Evolutionary conservation across 2,329 filamentous ascomycete species (phyloP).

Genomic region (Verticillium isaacii): DNA sequence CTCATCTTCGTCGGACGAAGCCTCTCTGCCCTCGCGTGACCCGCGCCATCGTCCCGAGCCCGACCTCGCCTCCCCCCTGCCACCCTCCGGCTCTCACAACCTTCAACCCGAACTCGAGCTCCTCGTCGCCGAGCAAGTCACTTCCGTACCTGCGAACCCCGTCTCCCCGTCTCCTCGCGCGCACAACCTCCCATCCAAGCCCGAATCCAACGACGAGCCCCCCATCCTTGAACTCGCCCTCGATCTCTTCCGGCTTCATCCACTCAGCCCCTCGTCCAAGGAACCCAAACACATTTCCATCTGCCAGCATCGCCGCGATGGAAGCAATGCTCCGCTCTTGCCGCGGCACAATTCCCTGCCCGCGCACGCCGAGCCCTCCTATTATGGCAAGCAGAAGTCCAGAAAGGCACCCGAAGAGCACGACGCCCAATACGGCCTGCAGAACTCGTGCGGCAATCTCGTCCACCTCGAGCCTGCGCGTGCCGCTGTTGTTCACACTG

Average conservation of each 20-base stretch:
- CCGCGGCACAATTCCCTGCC: slow-evolving; percentile 18
- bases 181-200: slow-evolving; percentile 17
- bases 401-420: not conserved
- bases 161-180: slow-evolving; percentile 3
- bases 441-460: slow-evolving; percentile 25
- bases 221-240: slow-evolving; percentile 15
- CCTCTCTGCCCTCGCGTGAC: slow-evolving; percentile 9
- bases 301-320: slow-evolving; percentile 28
- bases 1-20: not conserved
- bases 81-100: slow-evolving; percentile 10
- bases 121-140: not conserved
- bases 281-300: slow-evolving; percentile 28
- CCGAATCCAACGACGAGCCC: slow-evolving; percentile 19
- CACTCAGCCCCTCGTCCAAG: slow-evolving; percentile 21
- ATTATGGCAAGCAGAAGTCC: slow-evolving; percentile 17
- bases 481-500: slow-evolving; percentile 9
- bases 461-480: slow-evolving; percentile 21
- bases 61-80: slow-evolving; percentile 13
- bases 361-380: not conserved
- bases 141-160: not conserved
- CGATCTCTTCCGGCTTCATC: slow-evolving; percentile 14
- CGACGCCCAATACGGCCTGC: slow-evolving; percentile 22
- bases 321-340: slow-evolving; percentile 29
- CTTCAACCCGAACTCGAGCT: slow-evolving; percentile 11
- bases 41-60: slow-evolving; percentile 11